Conservation (phyloP, 2,329 filamentous ascomycete genomes). For the Aspergillus alliaceus region DNA sequence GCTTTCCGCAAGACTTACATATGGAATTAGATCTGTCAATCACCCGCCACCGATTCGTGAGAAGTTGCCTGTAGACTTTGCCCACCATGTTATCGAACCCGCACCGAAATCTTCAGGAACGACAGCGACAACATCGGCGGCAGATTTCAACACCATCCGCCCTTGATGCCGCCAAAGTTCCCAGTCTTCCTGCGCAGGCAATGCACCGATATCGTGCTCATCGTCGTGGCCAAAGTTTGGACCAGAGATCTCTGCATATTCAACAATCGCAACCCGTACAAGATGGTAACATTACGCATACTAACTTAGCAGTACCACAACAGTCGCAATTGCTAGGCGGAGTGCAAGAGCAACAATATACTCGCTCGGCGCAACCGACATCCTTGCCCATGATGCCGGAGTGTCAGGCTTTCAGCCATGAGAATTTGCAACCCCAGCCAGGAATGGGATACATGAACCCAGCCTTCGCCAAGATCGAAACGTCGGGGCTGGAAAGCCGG, state of each 20-base stretch:
- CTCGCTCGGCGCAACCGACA: slow-evolving; percentile 30
- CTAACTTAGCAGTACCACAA: slow-evolving; percentile 56
- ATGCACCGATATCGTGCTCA: slow-evolving; percentile 61
- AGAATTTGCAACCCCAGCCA: slow-evolving; percentile 30
- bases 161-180: slow-evolving; percentile 73
- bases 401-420: slow-evolving; percentile 29
- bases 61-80: slow-evolving; percentile 18
- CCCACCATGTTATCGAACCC: slow-evolving; percentile 76
- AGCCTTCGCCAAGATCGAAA: slow-evolving; percentile 17
- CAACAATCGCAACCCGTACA: slow-evolving; percentile 47
- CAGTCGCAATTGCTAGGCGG: slow-evolving; percentile 78
- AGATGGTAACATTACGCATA: slow-evolving; percentile 56
- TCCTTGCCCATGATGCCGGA: slow-evolving; percentile 25
- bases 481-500: slow-evolving; percentile 13
- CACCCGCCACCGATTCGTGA: slow-evolving; percentile 16
- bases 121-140: slow-evolving; percentile 75
- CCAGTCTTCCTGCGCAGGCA: slow-evolving; percentile 57
- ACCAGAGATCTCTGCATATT: slow-evolving; percentile 64
- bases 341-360: slow-evolving; percentile 77
- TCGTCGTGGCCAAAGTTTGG: slow-evolving; percentile 81
- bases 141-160: slow-evolving; percentile 81
- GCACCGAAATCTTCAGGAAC: slow-evolving; percentile 69
- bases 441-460: slow-evolving; percentile 23
- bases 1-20: slow-evolving; percentile 15
- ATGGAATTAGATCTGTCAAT: slow-evolving; percentile 44